Evolutionary conservation across 768 basidiomycete genomes (phyloP), one percentile per base, ranked within the genome.

Genomic region (Boletus rufocinnamomeus): DNA sequence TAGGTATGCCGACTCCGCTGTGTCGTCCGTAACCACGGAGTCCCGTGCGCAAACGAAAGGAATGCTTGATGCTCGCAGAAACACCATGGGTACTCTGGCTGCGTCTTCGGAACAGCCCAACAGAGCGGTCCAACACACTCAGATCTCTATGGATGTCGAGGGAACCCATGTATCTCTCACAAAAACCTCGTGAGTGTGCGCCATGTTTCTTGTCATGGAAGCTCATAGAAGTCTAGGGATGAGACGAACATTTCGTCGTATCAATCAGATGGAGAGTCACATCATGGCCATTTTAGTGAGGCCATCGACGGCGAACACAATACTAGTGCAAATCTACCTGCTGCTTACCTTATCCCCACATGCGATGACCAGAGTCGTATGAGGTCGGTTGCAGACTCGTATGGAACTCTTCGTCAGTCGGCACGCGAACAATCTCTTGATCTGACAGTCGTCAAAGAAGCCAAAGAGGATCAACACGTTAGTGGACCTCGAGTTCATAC

Each of bases 211-310:
- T 23, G 14, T 51, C 5, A 10, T 17, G 6, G 32, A 37, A 43
- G 14, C 34, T 63, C 40, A 66, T 21, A 17, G 23, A 38, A 49
- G 3, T 21, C 4, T 19, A 65, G 64, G 40, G 40, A 51, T 17
- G 48, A 40, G 23, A 38, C 25, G 21, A 21, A 44, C 32, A 25
- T n/a, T 6, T 21, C 16, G 0, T 43, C 50, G 46, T 27, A 27
- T 1, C 16, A 30, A 8, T 28, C 34, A 7, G 45, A 45, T 14
- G 6, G 6, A 13, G 48, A n/a, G 2, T 49, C n/a, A 14, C 23
- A n/a, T 30, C 49, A 14, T 1, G 50, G 25, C 10, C 25, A n/a
- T n/a, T 4, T 11, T 1, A 17, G 13, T 14, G 45, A 27, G 37
- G 38, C 6, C 16, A 6, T n/a, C 9, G 37, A 47, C 17, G 19